phyloP scores from a whole-genome alignment of 2,329 filamentous ascomycete genomes.

The Chaetomiaceae sp. region DNA sequence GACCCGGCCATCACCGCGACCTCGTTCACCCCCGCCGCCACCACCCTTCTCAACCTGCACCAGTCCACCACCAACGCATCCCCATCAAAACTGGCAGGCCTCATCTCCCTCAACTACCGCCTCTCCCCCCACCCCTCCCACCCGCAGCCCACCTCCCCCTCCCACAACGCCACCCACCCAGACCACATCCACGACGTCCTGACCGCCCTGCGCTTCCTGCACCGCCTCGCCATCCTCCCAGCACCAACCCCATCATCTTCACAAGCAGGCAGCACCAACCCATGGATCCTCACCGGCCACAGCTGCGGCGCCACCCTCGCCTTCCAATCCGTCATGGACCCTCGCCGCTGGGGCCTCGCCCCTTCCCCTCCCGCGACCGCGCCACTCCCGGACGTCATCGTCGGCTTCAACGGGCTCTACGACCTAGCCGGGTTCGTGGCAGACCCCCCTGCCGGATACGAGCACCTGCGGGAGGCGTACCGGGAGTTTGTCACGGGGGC shows the following conservation, averaged over 20 bases:
- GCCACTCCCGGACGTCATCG: too few species aligned
- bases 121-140: slow-evolving; percentile 50
- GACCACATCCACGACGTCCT: slow-evolving; percentile 57
- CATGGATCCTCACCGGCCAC: slow-evolving; percentile 57
- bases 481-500: slow-evolving; percentile 52
- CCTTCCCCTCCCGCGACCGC: slow-evolving; percentile 7
- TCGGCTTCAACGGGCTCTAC: slow-evolving; percentile 27
- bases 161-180: slow-evolving; percentile 50
- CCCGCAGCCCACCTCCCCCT: slow-evolving; percentile 36
- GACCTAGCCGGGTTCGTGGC: slow-evolving; percentile 27
- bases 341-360: slow-evolving; percentile 24
- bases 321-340: slow-evolving; percentile 53
- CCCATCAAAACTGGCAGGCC: slow-evolving; percentile 51
- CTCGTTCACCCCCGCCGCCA: slow-evolving; percentile 43
- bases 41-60: slow-evolving; percentile 33
- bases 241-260: too few species aligned
- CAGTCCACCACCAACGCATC: slow-evolving; percentile 26
- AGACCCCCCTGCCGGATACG: slow-evolving; percentile 26
- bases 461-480: slow-evolving; percentile 43
- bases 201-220: slow-evolving; percentile 46
- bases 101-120: slow-evolving; percentile 62
- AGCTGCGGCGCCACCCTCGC: slow-evolving; percentile 60
- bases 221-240: slow-evolving; percentile 31
- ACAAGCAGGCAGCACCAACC: not conserved
- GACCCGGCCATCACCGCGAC: slow-evolving; percentile 48